Evolutionary conservation across 768 basidiomycete genomes (phyloP).

Genomic region (Lyophyllum semitale): DNA sequence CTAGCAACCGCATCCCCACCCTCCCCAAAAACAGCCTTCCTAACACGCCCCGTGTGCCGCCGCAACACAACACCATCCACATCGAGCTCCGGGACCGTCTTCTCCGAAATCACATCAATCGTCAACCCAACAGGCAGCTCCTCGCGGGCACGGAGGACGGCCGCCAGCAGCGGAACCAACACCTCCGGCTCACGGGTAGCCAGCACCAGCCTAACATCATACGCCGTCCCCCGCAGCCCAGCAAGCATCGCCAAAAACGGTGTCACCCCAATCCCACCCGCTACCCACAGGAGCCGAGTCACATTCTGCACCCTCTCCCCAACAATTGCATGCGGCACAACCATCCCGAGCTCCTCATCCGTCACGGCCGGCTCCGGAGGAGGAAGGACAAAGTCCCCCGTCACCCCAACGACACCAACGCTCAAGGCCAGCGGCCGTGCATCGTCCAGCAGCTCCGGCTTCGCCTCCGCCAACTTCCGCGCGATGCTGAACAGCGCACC

Average conservation of each 20-base stretch:
- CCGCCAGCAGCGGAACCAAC: constrained; percentile 42
- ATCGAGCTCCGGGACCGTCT: constrained; percentile 8
- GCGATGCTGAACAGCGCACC: constrained; percentile 54
- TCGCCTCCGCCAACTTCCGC: constrained; percentile 37
- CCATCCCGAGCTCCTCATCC: constrained; percentile 17
- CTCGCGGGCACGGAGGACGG: constrained; percentile 20
- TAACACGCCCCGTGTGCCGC: constrained; percentile 24
- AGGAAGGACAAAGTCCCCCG: constrained; percentile 51
- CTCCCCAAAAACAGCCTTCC: constrained; percentile 16
- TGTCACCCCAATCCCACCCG: constrained; percentile 67
- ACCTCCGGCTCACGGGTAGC: constrained; percentile 58
- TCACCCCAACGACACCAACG: constrained; percentile 53
- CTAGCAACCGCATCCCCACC: constrained; percentile 17
- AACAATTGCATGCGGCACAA: constrained; percentile 5
- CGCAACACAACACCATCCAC: constrained; percentile 12
- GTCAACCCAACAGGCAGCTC: constrained; percentile 20
- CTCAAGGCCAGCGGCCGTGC: constrained; percentile 35
- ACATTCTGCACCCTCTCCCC: constrained; percentile 2
- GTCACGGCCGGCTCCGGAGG: not conserved
- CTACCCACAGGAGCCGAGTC: constrained; percentile 52
- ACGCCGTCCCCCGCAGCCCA: constrained; percentile 12
- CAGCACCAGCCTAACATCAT: constrained; percentile 48
- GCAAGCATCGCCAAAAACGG: constrained; percentile 60
- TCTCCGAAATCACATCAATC: constrained; percentile 43
- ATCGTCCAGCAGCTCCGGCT: constrained; percentile 44